Conservation (phyloP, 495 filamentous ascomycete genomes). For the Neurospora sp. region DNA sequence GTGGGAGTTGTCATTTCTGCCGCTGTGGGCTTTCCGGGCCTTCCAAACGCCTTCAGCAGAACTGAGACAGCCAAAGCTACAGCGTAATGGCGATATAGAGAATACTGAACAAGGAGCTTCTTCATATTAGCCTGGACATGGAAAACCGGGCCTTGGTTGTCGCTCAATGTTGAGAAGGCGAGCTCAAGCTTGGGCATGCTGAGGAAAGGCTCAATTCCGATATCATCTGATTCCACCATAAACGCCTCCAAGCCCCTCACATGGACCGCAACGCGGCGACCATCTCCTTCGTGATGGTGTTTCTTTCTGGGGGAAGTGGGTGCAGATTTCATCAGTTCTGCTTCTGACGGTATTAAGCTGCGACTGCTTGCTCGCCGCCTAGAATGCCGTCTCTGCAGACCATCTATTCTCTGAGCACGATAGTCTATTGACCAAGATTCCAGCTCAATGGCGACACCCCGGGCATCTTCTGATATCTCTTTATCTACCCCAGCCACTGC, state of each 20-base stretch:
- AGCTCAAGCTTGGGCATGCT: constrained; percentile 81
- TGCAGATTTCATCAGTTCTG: constrained; percentile 45
- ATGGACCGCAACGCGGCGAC: constrained; percentile 71
- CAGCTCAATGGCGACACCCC: constrained; percentile 75
- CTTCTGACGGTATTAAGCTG: constrained; percentile 45
- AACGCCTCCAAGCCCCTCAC: constrained; percentile 76
- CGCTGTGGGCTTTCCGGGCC: constrained; percentile 25
- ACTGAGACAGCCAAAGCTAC: constrained; percentile 71
- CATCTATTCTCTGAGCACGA: constrained; percentile 63
- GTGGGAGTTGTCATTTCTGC: constrained; percentile 8
- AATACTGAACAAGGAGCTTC: constrained; percentile 76
- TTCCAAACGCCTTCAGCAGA: constrained; percentile 62
- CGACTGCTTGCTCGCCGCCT: constrained; percentile 50
- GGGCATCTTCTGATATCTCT: constrained; percentile 63
- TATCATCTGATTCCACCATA: constrained; percentile 77
- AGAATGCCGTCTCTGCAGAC: constrained; percentile 35
- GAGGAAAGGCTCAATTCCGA: constrained; percentile 76
- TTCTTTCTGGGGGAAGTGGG: constrained; percentile 52
- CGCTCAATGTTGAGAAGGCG: constrained; percentile 72
- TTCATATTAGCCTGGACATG: constrained; percentile 75
- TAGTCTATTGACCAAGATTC: constrained; percentile 91
- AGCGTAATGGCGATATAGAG: constrained; percentile 90
- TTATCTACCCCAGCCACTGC: constrained; percentile 85
- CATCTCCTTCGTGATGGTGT: constrained; percentile 57
- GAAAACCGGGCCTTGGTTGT: constrained; percentile 74